phyloP scores from a whole-genome alignment of 2,329 filamentous ascomycete genomes.

The Neonectria coccinea region DNA sequence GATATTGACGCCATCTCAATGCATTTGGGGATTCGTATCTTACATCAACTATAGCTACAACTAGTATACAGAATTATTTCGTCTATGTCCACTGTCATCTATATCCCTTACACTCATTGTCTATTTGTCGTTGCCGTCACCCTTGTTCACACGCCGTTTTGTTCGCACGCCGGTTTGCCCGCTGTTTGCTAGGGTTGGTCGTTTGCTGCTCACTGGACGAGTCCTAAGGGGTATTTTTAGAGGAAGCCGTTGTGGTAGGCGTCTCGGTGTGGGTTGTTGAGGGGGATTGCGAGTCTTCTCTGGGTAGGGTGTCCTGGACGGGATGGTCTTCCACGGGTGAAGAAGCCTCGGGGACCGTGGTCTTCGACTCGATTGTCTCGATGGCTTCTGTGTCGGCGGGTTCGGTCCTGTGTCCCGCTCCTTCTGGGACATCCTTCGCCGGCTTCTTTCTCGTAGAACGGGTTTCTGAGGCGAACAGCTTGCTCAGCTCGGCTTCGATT shows the following conservation, averaged over 20 bases:
- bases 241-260: not conserved
- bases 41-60: conserved; percentile 5
- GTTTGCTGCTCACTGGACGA: not conserved
- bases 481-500: conserved; percentile 18
- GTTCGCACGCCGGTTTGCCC: too few relatives aligned
- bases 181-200: not conserved
- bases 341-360: not conserved
- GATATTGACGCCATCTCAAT: not conserved
- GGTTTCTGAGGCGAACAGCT: conserved; percentile 6
- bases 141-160: too few relatives aligned
- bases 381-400: not conserved
- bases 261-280: not conserved
- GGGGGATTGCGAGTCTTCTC: not conserved
- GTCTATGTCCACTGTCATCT: not conserved
- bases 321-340: not conserved
- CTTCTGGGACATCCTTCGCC: not conserved
- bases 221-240: not conserved
- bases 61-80: conserved; percentile 7
- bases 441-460: not conserved
- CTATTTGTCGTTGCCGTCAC: not conserved
- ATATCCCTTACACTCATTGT: not conserved
- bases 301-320: not conserved
- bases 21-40: not conserved
- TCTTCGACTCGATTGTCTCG: not conserved
- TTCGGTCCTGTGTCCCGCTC: not conserved